phyloP scores from a whole-genome alignment of 164 flowering plant genomes.

The Aristolochia californica region DNA sequence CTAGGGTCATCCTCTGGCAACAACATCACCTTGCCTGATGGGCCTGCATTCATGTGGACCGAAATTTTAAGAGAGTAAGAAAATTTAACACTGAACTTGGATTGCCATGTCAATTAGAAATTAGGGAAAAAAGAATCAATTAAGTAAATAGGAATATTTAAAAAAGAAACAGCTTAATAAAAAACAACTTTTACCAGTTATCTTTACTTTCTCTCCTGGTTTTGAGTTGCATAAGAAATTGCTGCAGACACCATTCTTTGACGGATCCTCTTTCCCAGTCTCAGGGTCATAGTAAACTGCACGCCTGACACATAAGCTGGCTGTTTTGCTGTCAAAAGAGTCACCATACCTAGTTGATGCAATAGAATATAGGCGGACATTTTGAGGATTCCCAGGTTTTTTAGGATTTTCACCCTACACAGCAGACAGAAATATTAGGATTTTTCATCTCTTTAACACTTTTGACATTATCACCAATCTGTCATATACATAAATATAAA shows the following conservation, averaged over 20 bases:
- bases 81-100: not conserved
- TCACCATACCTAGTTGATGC: conserved; percentile 98
- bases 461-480: not conserved
- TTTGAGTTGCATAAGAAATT: conserved; percentile 83
- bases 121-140: not conserved
- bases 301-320: conserved; percentile 91
- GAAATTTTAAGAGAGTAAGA: too few relatives aligned
- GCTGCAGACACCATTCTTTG: conserved; percentile 87
- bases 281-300: conserved; percentile 94
- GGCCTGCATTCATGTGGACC: conserved; percentile 36
- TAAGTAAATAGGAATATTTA: not conserved
- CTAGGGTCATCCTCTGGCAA: conserved; percentile 83
- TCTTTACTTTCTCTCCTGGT: conserved; percentile 83
- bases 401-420: conserved; percentile 96
- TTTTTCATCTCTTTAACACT: not conserved
- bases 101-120: too few relatives aligned
- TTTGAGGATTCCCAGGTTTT: conserved; percentile 81
- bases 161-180: not conserved
- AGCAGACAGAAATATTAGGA: not conserved
- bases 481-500: not conserved
- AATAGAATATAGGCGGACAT: conserved; percentile 92
- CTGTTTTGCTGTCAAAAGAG: conserved; percentile 84
- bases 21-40: conserved; percentile 90
- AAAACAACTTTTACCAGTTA: conserved; percentile 46
- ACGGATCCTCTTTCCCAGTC: conserved; percentile 92